Evolutionary conservation across 108 stramenopile genomes (phyloP), one percentile per base, ranked within the genome.

Genomic region (Parietichytrium sp.): DNA sequence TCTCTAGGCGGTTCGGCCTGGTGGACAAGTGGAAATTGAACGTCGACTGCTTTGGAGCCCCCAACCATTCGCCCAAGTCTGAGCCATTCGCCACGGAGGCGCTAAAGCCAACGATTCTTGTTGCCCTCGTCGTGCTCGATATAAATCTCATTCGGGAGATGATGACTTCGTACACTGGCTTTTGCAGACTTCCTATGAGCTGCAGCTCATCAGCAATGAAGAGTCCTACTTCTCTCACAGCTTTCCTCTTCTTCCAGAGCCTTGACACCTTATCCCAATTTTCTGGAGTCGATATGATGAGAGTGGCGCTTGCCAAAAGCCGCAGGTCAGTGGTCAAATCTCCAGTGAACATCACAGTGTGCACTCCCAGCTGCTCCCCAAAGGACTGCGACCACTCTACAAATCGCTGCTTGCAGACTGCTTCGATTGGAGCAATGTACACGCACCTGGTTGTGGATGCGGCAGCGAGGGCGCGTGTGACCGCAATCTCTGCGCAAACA

Each of bases 21-120:
- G 93, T 94, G 55, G 93, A 93, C 12, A 96, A 94, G 48, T 93
- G 92, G 89, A 99, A 98, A 85, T 96, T 96, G 90, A 96, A 96
- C 18, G 95, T 79, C 51, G 91, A 92, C 79, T 93, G 92, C 25
- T 80, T 61, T 6, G 95, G 78, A 12, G 95, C 97, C 23, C 98
- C 97, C 87, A 99, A 92, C 97, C 97, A 98, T 55, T 96, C 98
- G 29, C 93, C 98, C 6, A 99, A 91, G 84, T 99, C 98, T 54
- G 93, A 92, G 0, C 96, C 96, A 86, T 99, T 98, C 26, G 98
- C 97, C 26, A 97, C 82, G 4, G 96, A 94, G 6, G 96, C 93
- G 72, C 93, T 89, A 27, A 97, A 84, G 29, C 96, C 96, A 26
- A 99, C 91, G 83, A 99, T 93, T 29, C 98, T 94, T 51, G 93